Base-by-base conservation (phyloP, 495 filamentous ascomycete species). In the Cryomyces minteri region DNA sequence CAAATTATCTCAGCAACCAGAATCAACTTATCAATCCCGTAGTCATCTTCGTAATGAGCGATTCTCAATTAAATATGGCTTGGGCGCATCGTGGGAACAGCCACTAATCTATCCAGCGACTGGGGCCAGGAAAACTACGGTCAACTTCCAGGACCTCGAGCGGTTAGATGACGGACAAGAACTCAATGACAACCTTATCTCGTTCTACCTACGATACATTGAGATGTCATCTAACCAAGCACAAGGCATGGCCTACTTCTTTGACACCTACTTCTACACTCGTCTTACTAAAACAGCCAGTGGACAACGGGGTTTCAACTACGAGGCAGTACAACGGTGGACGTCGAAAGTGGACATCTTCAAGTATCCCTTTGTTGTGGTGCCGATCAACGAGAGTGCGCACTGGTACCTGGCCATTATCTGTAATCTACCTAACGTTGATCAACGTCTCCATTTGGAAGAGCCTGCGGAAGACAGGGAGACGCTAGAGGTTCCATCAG, bases 321-420 rank as follows among this genome's bases (percentile, higher is more conserved):
- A 88, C 54, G 71, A 77, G 28, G 80, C 76, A 11, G 85, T 98
- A 32, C 71, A 85, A 56, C 77, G 77, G 45, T 98, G 90, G 90
- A 96, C 92, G 0, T 64, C 82, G 5, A 84, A 76, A 51, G 76
- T 90, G 4, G 82, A 98, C 56, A 59, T 96, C 9, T 84, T 96
- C 54, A 71, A 69, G 29, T 83, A 83, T 49, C 84, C 94, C 55
- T 96, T 84, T 55, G 76, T 96, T 38, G 69, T 96, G 4, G 82
- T 98, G 11, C 90, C 90, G 0, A 82, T 98, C 58, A 88, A 93
- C 55, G 83, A 95, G 51, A 62, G 53, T 55, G 64, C 65, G 14
- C 90, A 98, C 58, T 98, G 90, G 90, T 96, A 90, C 62, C 64
- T 95, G 54, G 90, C 86, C 9, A 87, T 98, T 46, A 94, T 96